These are phyloP conservation scores for Pyricularia grisea DNA, from an alignment of 2,329 filamentous ascomycete species.

Conservation along the genomic window DNA sequence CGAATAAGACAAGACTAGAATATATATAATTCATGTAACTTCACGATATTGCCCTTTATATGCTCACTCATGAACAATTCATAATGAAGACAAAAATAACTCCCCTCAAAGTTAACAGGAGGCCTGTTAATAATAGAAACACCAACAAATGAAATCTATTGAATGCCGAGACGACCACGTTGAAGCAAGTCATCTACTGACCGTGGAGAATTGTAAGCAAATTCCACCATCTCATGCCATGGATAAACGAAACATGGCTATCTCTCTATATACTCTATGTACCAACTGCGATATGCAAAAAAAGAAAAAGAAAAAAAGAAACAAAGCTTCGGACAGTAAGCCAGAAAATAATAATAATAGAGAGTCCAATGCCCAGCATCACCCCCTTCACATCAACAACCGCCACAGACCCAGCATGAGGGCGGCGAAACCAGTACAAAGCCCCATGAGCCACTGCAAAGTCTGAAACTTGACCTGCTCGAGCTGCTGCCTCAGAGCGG, in stretches of 20 bases:
- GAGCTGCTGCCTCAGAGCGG: constrained; percentile 78
- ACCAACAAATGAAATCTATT: background rate
- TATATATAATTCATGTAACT: too few species aligned
- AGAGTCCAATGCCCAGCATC: background rate
- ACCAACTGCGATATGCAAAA: background rate
- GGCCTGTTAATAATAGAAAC: background rate
- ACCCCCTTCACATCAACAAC: constrained; percentile 47
- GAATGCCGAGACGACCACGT: background rate
- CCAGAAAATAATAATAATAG: background rate
- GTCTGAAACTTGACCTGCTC: constrained; percentile 98
- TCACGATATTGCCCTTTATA: too few species aligned
- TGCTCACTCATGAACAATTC: background rate
- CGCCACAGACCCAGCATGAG: constrained; percentile 62
- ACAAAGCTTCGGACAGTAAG: too few species aligned
- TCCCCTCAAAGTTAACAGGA: background rate
- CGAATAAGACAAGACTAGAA: too few species aligned
- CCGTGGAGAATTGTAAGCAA: background rate
- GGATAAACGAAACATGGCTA: background rate
- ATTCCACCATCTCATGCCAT: background rate
- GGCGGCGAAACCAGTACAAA: constrained; percentile 58
- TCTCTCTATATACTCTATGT: background rate
- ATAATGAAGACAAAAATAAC: background rate
- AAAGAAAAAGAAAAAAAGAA: background rate
- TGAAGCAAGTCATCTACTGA: background rate
- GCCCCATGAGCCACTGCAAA: constrained; percentile 94